Evolutionary conservation across 83 land plant genomes (phyloP), one percentile per base, ranked within the genome.

Genomic region (Thuja plicata): DNA sequence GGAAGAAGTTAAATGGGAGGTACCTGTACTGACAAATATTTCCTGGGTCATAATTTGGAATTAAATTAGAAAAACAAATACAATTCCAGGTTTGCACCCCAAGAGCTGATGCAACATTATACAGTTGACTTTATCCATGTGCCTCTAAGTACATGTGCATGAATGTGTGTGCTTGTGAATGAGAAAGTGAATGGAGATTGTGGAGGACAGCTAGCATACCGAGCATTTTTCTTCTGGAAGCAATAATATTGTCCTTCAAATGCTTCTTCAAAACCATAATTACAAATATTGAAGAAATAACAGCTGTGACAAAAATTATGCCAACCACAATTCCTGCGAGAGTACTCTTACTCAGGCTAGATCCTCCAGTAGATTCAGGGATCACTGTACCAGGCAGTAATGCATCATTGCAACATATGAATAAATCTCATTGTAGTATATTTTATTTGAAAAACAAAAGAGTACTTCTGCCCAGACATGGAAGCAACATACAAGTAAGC

Each of bases 261-360:
- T 32, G 79, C 74, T 43, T 83, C 60, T 91, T 90, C 83, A 88
- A 54, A 19, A 94, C 54, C 0, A 92, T 1, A 24, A 89, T 9
- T 5, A 89, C 24, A 30, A 92, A 4, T 24, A 88, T 66, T 8
- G 88, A 76, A 62, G 91, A 86, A 46, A 91, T 32, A 5, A 85
- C 70, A 54, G 83, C 89, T 54, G 92, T 88, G 87, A 48, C 81
- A 50, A 91, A 86, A 71, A 92, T 77, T 37, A 89, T 78, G 3
- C 91, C 95, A 60, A 95, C 13, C 5, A 92, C 79, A 45, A 94
- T 90, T 60, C 94, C 95, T 38, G 88, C 93, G 19, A 92, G 74
- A 32, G 92, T 88, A 38, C 92, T 89, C 66, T 74, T 71, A 27
- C 89, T 88, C 87, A 92, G 83, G 27, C 89, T 60, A 21, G 89